Conservation (phyloP, 768 basidiomycete genomes). For the Pisolithus orientalis region DNA sequence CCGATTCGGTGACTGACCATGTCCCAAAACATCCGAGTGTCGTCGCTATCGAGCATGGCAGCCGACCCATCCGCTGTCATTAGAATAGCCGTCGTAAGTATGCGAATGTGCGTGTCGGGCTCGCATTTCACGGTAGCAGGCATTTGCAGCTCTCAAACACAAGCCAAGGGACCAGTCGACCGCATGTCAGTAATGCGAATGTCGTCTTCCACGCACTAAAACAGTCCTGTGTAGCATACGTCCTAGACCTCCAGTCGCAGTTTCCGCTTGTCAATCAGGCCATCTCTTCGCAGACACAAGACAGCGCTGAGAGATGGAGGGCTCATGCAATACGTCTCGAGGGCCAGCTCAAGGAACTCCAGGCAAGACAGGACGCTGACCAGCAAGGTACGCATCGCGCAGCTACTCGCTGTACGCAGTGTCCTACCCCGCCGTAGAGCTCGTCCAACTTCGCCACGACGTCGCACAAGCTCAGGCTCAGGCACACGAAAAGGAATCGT, state of each 20-base stretch:
- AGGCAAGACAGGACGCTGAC: conserved; percentile 17
- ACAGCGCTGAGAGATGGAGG: conserved; percentile 13
- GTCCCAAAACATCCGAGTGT: background rate
- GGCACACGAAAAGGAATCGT: background rate
- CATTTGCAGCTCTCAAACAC: conserved; percentile 16
- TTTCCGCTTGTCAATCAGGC: conserved; percentile 10
- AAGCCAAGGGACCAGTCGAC: conserved; percentile 20
- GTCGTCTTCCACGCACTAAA: background rate
- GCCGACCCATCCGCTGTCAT: conserved; percentile 9
- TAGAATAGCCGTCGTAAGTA: conserved; percentile 21
- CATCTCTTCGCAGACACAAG: background rate
- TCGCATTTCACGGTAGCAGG: conserved; percentile 7
- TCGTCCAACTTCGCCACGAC: conserved; percentile 12
- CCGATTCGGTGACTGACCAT: background rate
- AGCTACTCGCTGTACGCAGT: background rate
- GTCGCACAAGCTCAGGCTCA: conserved; percentile 9
- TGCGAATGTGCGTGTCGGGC: background rate
- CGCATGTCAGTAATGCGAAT: conserved; percentile 9
- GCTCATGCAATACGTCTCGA: conserved; percentile 26
- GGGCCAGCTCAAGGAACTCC: conserved; percentile 13
- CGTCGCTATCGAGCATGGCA: background rate
- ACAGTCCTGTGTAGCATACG: conserved; percentile 14
- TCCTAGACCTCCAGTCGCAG: conserved; percentile 20
- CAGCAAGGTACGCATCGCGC: conserved; percentile 11
- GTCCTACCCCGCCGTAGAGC: conserved; percentile 7